Evolutionary conservation across 768 basidiomycete genomes (phyloP), one percentile per base, ranked within the genome.

Genomic region (Ramaria sp.): DNA sequence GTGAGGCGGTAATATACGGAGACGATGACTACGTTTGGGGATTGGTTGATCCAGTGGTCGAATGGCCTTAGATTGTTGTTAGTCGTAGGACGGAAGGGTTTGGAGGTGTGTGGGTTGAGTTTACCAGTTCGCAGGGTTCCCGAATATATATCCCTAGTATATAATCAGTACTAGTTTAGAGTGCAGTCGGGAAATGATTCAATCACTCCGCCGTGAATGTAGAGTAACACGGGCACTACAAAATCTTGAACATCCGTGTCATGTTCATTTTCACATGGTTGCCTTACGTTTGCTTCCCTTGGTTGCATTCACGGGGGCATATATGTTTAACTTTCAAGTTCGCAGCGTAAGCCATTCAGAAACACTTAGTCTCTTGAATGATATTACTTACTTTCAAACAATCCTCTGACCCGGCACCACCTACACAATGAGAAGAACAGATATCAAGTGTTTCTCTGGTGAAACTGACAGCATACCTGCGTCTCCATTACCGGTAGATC

Each of bases 1-100:
- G 73, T 73, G 22, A 85, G 73, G 16, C 78, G 77, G 63, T 84
- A 84, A 63, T 85, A 82, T 6, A 83, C 74, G 0, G 82, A 81
- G 8, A 82, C 81, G 51, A 82, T 69, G 39, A 84, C 73, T 22
- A 83, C 75, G 53, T 79, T 75, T 2, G 80, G 80, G 25, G 70
- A 76, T 60, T 82, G 81, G 42, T 82, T 67, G 51, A 85, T 67
- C 81, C 81, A 84, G 59, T 72, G 68, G 59, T 83, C 75, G 61
- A 82, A 83, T 1, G 82, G 80, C 79, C 51, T 52, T 36, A 3
- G 48, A 38, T 45, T 56, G 57, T 20, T 28, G 58, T n/a, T 42
- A 42, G 18, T 4, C 8, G 20, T 25, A 20, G 50, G 1, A 34
- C 18, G 12, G 27, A 28, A 22, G 22, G 6, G 22, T 18, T 16